Base-by-base conservation (phyloP, 495 filamentous ascomycete genomes). In the Xylaria cubensis region DNA sequence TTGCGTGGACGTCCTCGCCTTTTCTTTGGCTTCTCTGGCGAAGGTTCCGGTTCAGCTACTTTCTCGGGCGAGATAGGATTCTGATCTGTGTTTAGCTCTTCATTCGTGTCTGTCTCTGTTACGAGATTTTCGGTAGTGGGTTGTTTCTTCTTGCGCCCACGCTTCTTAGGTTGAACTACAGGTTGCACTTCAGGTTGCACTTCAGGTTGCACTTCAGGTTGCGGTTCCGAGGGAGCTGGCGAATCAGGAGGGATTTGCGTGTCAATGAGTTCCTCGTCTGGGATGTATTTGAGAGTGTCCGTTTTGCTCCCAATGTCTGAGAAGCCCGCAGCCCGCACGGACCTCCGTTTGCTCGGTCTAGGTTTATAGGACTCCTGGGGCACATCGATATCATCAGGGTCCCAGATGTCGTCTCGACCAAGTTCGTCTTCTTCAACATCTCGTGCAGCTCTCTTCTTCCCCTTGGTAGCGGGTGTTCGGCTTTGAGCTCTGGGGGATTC, bases 121-220 rank as follows among this genome's bases (percentile, higher is more conserved):
- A 36, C 26, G 3, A 26, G 13, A 8, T 51, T 41, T 50, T 72
- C 73, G 13, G 17, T 62, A 8, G 21, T 32, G 26, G 41, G 46
- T 10, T 75, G 75, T 64, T 79, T 79, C 58, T 75, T 79, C 71
- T 77, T 79, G 26, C 77, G 77, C 17, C 77, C 75, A 42, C 74
- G 77, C 46, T 74, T 77, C 69, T 75, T 77, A 17, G 72, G 74
- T 29, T 34, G 73, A 44, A 64, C 56, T 24, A 48, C 50, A 6
- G 66, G 61, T 61, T 69, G 69, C 5, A n/a, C 56, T 24, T 55
- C 50, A 6, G 66, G 61, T 61, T 69, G 69, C 5, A n/a, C n/a
- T n/a, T n/a, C n/a, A 17, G 72, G 74, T 29, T 34, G 73, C 39
- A 64, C 56, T 24, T 55, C 50, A 6, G 66, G 61, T 61, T 69